A percentile compares a stretch with the other conserved stretches of the same genome.
phyloP scores from a whole-genome alignment of 2,329 filamentous ascomycete genomes.

The Rachicladosporium sp. region DNA sequence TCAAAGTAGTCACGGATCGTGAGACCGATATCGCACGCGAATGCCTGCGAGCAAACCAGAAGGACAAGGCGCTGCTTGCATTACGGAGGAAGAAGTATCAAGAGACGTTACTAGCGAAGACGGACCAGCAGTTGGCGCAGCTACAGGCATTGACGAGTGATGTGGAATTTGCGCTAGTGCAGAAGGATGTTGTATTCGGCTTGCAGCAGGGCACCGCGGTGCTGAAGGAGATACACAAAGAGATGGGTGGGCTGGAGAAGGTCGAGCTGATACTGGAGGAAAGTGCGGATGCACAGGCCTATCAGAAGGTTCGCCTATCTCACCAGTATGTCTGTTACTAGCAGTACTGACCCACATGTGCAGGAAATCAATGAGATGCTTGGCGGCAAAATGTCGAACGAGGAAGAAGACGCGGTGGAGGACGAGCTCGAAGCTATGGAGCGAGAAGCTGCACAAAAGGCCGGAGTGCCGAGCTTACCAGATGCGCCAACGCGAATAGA shows the following conservation, averaged over 20 bases:
- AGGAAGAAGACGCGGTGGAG: conserved; percentile 96
- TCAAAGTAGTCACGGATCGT: conserved; percentile 70
- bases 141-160: conserved; percentile 76
- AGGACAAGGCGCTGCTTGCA: conserved; percentile 69
- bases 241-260: conserved; percentile 90
- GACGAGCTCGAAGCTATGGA: conserved; percentile 81
- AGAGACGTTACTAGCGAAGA: conserved; percentile 75
- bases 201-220: conserved; percentile 85
- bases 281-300: conserved; percentile 77
- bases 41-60: conserved; percentile 71
- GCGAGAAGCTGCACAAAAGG: conserved; percentile 38
- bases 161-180: conserved; percentile 91
- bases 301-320: conserved; percentile 57
- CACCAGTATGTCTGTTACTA: background rate
- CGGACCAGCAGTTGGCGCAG: conserved; percentile 86
- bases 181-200: conserved; percentile 91
- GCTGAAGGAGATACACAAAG: conserved; percentile 77
- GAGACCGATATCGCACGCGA: conserved; percentile 78
- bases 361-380: conserved; percentile 91
- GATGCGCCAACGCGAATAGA: conserved; percentile 22
- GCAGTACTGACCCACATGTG: conserved; percentile 5
- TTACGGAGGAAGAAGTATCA: conserved; percentile 95
- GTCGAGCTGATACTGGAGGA: conserved; percentile 95
- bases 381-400: conserved; percentile 73
- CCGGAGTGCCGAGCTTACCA: conserved; percentile 26